Percentiles rank a stretch among this genome's conserved stretches.
Evolutionary conservation across 805 yeast genomes (phyloP).

Genomic region (Myxozyma melibiosi): DNA sequence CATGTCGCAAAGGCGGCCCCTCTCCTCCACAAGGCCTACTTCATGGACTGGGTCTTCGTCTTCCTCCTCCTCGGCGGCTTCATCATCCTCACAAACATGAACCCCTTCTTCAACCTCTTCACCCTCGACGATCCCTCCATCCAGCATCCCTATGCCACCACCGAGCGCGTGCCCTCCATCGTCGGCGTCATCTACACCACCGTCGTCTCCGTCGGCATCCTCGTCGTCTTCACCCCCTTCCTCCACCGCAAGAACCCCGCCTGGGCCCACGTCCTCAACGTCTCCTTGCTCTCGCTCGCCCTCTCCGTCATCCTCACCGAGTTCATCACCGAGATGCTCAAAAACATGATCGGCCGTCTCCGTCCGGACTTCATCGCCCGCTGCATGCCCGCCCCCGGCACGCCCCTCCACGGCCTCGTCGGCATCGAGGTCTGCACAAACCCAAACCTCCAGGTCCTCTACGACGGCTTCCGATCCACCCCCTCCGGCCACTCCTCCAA

Average conservation of each 20-base stretch:
- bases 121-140: slow-evolving; percentile 73
- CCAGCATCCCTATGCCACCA: slow-evolving; percentile 77
- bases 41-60: slow-evolving; percentile 31
- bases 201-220: slow-evolving; percentile 25
- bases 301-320: slow-evolving; percentile 32
- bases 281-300: slow-evolving; percentile 32
- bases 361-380: slow-evolving; percentile 92
- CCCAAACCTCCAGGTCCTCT: slow-evolving; percentile 39
- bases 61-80: slow-evolving; percentile 27
- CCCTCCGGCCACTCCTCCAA: slow-evolving; percentile 65
- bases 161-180: slow-evolving; percentile 65
- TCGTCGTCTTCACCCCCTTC: slow-evolving; percentile 32
- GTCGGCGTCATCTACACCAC: slow-evolving; percentile 31
- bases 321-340: slow-evolving; percentile 70
- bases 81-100: slow-evolving; percentile 29
- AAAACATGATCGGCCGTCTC: slow-evolving; percentile 84
- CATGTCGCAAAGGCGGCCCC: slow-evolving; percentile 6
- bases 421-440: slow-evolving; percentile 46
- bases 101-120: slow-evolving; percentile 47
- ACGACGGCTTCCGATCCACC: slow-evolving; percentile 59
- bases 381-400: slow-evolving; percentile 64
- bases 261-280: slow-evolving; percentile 32
- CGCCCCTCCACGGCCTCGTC: slow-evolving; percentile 51
- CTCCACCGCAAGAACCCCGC: slow-evolving; percentile 32
- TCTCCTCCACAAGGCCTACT: slow-evolving; percentile 23